Conservation (phyloP, 176 grass and related monocot species). For the Typha latifolia region DNA sequence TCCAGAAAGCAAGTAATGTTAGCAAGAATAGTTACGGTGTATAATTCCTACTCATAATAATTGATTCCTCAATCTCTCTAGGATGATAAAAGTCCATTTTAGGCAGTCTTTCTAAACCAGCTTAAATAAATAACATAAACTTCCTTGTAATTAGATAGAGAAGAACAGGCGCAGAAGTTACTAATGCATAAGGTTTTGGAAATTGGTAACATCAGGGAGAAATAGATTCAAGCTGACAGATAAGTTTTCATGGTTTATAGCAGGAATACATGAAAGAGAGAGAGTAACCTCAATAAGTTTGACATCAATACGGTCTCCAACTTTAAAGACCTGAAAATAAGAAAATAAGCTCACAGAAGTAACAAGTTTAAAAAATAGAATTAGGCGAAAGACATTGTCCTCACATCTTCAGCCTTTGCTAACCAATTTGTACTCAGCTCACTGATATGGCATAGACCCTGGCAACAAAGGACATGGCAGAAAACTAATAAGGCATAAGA, state of each 20-base stretch:
- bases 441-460: conserved; percentile 96
- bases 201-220: no score
- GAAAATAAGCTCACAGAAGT: conserved; percentile 6
- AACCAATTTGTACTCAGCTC: conserved; percentile 84
- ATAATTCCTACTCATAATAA: conserved; percentile 8
- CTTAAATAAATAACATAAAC: no score
- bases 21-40: background rate
- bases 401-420: conserved; percentile 91
- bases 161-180: no score
- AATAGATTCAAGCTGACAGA: no score
- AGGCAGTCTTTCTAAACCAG: no score
- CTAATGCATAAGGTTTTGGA: no score
- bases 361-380: conserved; percentile 14
- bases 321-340: conserved; percentile 63
- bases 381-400: conserved; percentile 20
- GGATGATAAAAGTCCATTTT: no score
- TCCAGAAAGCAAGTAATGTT: conserved; percentile 12
- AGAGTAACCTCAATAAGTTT: conserved; percentile 85
- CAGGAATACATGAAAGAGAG: background rate
- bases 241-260: no score
- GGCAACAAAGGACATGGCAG: conserved; percentile 9
- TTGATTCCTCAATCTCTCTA: background rate
- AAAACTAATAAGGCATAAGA: no score
- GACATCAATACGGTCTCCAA: conserved; percentile 85
- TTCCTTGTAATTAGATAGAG: no score